Conservation (phyloP, 495 filamentous ascomycete genomes). For the Bombardia bombarda region DNA sequence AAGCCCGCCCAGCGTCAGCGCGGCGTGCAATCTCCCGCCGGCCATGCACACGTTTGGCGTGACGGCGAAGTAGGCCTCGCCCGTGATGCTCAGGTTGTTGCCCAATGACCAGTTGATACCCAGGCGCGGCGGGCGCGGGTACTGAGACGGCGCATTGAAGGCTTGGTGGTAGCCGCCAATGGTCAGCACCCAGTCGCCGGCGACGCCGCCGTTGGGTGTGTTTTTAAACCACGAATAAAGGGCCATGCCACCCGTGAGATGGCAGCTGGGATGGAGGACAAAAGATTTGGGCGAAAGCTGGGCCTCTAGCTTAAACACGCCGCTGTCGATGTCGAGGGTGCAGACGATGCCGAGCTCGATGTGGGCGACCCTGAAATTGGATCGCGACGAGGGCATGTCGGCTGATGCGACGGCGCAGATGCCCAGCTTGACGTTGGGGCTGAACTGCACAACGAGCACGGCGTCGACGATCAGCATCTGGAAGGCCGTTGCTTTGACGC, state of each 20-base stretch:
- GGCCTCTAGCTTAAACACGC: conserved; percentile 32
- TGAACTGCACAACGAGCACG: conserved; percentile 25
- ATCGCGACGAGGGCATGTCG: conserved; percentile 21
- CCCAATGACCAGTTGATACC: conserved; percentile 32
- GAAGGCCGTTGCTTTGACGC: conserved; percentile 34
- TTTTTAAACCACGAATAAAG: conserved; percentile 38
- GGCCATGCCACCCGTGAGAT: conserved; percentile 40
- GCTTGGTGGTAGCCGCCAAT: conserved; percentile 43
- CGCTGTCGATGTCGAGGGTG: conserved; percentile 26
- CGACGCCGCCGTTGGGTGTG: neutral
- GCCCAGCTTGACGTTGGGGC: conserved; percentile 21
- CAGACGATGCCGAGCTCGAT: conserved; percentile 32
- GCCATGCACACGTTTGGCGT: conserved; percentile 44
- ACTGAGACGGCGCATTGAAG: conserved; percentile 28
- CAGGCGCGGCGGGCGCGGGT: conserved; percentile 37
- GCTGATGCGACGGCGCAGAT: conserved; percentile 31
- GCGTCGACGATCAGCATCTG: conserved; percentile 32
- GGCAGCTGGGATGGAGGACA: conserved; percentile 31
- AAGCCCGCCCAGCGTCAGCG: conserved; percentile 22
- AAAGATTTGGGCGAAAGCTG: conserved; percentile 35
- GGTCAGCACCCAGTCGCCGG: conserved; percentile 44
- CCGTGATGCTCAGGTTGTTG: conserved; percentile 26
- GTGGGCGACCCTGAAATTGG: conserved; percentile 22
- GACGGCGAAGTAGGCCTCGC: conserved; percentile 44
- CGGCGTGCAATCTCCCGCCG: conserved; percentile 28